Conservation (phyloP, 192 early-diverging fungal genomes). For the Oehlia diaphana region DNA sequence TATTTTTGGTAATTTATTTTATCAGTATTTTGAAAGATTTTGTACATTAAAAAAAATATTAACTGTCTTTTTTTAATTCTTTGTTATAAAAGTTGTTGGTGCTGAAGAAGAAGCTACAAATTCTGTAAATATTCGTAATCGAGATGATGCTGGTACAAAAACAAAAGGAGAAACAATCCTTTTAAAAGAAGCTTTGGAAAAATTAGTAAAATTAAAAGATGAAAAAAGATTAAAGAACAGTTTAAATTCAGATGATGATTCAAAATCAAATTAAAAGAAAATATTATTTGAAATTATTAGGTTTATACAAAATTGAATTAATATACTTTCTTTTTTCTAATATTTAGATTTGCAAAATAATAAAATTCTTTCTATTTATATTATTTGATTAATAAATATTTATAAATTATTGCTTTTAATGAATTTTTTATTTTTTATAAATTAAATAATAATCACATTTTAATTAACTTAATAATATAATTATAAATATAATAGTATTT, state of each 20-base stretch:
- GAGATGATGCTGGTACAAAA: slow-evolving; percentile 81
- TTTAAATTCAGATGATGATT: slow-evolving; percentile 36
- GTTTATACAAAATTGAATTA: too few species aligned
- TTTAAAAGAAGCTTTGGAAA: slow-evolving; percentile 66
- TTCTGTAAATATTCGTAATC: slow-evolving; percentile 90
- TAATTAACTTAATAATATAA: too few species aligned
- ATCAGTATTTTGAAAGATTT: background rate
- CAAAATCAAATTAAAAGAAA: too few species aligned
- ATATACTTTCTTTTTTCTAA: too few species aligned
- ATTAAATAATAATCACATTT: too few species aligned
- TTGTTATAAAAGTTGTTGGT: slow-evolving; percentile 71
- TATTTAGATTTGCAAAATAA: too few species aligned
- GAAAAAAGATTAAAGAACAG: slow-evolving; percentile 60
- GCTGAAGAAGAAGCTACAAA: slow-evolving; percentile 72
- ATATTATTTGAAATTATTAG: too few species aligned
- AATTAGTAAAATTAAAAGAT: slow-evolving; percentile 70
- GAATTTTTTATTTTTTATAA: too few species aligned
- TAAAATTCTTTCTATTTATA: too few species aligned
- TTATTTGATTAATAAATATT: too few species aligned
- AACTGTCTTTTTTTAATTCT: background rate
- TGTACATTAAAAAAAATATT: background rate
- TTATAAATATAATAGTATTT: too few species aligned
- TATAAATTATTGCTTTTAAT: too few species aligned
- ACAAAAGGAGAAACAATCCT: slow-evolving; percentile 78
- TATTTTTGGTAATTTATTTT: slow-evolving; percentile 61